Base-by-base conservation (phyloP, 441 rosid species). In the Lepidium campestre region DNA sequence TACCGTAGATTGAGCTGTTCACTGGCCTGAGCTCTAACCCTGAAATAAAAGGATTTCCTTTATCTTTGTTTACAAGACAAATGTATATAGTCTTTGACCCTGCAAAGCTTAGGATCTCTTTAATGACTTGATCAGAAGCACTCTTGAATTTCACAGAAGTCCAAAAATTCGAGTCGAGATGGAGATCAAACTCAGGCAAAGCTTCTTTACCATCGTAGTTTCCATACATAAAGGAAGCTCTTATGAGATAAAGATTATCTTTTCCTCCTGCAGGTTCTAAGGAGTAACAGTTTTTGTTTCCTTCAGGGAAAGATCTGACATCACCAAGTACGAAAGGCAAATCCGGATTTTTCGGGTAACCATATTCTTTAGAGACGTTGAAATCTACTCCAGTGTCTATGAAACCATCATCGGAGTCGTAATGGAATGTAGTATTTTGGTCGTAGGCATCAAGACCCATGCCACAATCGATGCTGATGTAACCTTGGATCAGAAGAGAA, bases 31-130 rank as follows among this genome's bases (percentile, higher is more conserved):
- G 61, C 77, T 88, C 91, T 40, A 88, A 50, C 18, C 73, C 72
- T 2, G 94, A 87, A 13, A 87, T 85, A 50, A 85, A 83, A 68
- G 93, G 93, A 42, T 71, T 76, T 53, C 87, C 87, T n/a, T 47
- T 61, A 11, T 81, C 85, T 41, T 79, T 85, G 10, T 87, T 82
- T 18, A 80, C 61, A 14, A 87, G 86, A 64, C 93, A 86, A 11
- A 85, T 77, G 11, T 83, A 37, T 8, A 76, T 48, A 0, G 25
- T 23, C 34, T 78, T 78, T 13, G 73, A 57, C 8, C 22, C 19
- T 4, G 88, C 42, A 25, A 49, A 62, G 68, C 73, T 67, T 15
- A 82, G 37, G 29, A 85, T 81, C 80, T 85, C 91, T 44, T 65
- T 78, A 8, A n/a, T 47, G 34, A 80, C 66, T 27, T 75, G 48